Evolutionary conservation across 257 asterid genomes (phyloP), one percentile per base, ranked within the genome.

Genomic region (Penstemon davidsonii): DNA sequence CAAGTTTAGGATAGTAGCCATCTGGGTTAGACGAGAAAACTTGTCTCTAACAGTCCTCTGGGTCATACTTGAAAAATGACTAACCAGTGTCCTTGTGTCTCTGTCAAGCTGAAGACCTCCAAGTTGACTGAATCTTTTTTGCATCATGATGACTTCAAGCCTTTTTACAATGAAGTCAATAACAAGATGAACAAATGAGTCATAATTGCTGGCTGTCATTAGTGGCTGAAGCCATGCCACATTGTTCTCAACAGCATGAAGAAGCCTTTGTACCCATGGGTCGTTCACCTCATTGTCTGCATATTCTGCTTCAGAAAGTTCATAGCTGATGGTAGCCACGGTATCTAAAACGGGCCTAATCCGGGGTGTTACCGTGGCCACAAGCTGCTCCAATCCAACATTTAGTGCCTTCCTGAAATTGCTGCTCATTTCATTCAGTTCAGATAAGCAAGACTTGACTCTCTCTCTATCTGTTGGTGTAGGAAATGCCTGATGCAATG

Each of bases 51-150:
- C 92, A 12, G 99, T 93, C 77, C 97, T 87, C 81, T 93, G 96
- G 1, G 97, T 85, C 92, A 93, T 88, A 76, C 81, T 75, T 4
- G 99, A 93, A 82, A 93, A 93, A 67, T 88, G 93, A 75, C 95
- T 90, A 8, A 93, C 97, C 55, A 93, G 82, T n/a, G 94, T 83
- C 80, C 99, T 80, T 5, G 86, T 81, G 64, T 93, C 99, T 72
- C 99, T 76, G 76, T 90, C 99, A 18, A 93, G 99, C 78, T 93
- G 99, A 67, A 93, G 96, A 58, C 99, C 99, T 45, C 99, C 99
- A 5, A 93, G 96, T 70, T 93, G 99, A 72, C 97, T 90, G 87
- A 93, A 93, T 64, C 89, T 80, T 66, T 90, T 93, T 69, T 93
- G 99, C 97, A 93, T 85, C 96, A 90, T 88, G 82, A 93, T 90